These are phyloP conservation scores for Pseudohyphozyma bogoriensis DNA, from an alignment of 768 basidiomycete genomes.

Conservation along the genomic window DNA sequence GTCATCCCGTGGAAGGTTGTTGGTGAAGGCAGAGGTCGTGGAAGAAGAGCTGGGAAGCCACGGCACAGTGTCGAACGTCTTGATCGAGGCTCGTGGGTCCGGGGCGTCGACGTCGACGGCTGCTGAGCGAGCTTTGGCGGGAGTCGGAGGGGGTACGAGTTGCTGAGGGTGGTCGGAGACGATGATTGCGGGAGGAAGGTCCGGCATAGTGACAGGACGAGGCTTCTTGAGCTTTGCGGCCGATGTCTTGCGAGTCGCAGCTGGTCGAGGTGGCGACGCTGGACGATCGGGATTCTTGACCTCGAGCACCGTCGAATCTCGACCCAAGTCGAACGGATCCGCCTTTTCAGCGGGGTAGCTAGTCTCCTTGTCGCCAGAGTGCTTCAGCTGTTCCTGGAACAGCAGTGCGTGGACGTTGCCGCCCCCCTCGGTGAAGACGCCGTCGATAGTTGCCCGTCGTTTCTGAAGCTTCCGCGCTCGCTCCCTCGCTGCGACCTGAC, in stretches of 20 bases:
- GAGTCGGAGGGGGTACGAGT: neutral
- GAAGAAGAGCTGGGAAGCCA: constrained; percentile 13
- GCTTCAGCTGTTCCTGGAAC: constrained; percentile 17
- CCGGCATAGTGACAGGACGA: constrained; percentile 16
- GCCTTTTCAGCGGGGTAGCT: neutral
- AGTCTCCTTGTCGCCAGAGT: constrained; percentile 6
- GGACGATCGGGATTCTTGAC: neutral
- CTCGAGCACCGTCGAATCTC: neutral
- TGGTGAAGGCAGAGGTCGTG: constrained; percentile 1
- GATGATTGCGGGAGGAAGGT: constrained; percentile 13
- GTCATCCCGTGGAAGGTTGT: constrained; percentile 8
- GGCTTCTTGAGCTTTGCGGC: constrained; percentile 1
- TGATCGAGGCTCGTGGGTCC: constrained; percentile 5
- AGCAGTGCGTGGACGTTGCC: constrained; percentile 15
- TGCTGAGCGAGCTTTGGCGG: constrained; percentile 2
- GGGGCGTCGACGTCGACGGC: constrained; percentile 6
- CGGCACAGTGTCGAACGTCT: constrained; percentile 12
- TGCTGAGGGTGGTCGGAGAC: constrained; percentile 10
- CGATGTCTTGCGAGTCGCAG: neutral
- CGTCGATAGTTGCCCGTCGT: constrained; percentile 13
- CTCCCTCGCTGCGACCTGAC: neutral
- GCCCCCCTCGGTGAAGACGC: constrained; percentile 9
- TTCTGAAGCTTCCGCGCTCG: constrained; percentile 12
- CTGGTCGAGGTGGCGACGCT: neutral
- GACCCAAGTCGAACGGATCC: constrained; percentile 7